Evolutionary conservation across 345 rosid species (phyloP).

Genomic region (Murraya koenigii): DNA sequence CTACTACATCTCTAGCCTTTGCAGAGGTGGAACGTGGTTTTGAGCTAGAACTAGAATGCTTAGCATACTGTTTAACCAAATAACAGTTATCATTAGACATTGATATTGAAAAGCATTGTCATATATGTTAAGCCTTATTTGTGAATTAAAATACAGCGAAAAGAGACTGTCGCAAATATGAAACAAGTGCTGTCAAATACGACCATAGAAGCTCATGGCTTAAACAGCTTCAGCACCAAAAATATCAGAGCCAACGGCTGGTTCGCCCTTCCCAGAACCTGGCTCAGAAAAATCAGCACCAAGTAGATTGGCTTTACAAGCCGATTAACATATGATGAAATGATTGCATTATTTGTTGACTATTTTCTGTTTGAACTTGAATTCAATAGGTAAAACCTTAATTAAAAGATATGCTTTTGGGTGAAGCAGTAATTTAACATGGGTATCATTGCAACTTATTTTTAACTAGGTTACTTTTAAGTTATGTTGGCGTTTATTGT

Average conservation of each 20-base stretch:
- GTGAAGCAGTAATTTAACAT: no score
- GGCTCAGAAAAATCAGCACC: not conserved
- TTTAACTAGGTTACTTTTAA: no score
- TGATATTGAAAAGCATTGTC: not conserved
- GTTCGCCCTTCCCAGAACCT: not conserved
- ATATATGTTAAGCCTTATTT: not conserved
- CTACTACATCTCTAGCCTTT: slow-evolving; percentile 39
- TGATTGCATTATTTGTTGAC: not conserved
- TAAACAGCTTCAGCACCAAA: not conserved
- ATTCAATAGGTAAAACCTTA: no score
- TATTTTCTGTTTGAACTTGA: no score
- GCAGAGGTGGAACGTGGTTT: slow-evolving; percentile 49
- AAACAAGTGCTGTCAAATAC: not conserved
- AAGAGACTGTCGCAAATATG: not conserved
- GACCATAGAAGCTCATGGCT: not conserved
- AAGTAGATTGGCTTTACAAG: not conserved
- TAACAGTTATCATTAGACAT: not conserved
- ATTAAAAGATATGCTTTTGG: no score
- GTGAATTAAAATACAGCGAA: not conserved
- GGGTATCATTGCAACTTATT: no score
- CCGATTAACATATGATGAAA: not conserved
- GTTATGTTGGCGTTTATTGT: no score
- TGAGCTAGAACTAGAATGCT: slow-evolving; percentile 57
- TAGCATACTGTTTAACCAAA: slow-evolving; percentile 45
- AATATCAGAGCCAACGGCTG: not conserved